These are phyloP conservation scores for Aspergillus terreus DNA, from an alignment of 2,329 filamentous ascomycete genomes.

Conservation along the genomic window DNA sequence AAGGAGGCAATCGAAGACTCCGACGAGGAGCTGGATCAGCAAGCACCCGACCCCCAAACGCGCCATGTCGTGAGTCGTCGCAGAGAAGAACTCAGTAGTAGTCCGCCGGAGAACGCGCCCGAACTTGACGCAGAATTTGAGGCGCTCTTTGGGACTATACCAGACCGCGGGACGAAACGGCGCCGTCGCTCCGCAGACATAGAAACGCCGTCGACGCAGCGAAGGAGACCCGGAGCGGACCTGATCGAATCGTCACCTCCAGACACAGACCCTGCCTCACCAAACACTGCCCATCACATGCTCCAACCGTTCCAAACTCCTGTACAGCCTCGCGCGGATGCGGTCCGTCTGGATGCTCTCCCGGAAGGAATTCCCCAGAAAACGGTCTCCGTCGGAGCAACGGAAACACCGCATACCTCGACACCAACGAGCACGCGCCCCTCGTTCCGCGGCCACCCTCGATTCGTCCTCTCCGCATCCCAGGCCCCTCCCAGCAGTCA, in stretches of 20 bases:
- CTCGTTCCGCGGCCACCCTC: slow-evolving; percentile 24
- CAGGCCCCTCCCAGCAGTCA: slow-evolving; percentile 19
- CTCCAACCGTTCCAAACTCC: slow-evolving; percentile 8
- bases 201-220: slow-evolving; percentile 4
- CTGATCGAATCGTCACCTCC: slow-evolving; percentile 19
- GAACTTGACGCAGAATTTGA: slow-evolving; percentile 26
- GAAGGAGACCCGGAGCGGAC: slow-evolving; percentile 10
- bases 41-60: neutral
- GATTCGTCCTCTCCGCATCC: slow-evolving; percentile 26
- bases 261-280: slow-evolving; percentile 10
- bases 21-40: slow-evolving; percentile 9
- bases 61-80: neutral
- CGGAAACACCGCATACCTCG: slow-evolving; percentile 3
- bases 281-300: neutral
- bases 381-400: slow-evolving; percentile 4
- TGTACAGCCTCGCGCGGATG: neutral
- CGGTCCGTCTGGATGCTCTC: too few species aligned
- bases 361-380: slow-evolving; percentile 3
- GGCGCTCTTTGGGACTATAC: slow-evolving; percentile 25
- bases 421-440: slow-evolving; percentile 19
- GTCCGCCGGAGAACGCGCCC: slow-evolving; percentile 7
- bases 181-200: slow-evolving; percentile 23
- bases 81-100: slow-evolving; percentile 14
- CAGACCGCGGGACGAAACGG: slow-evolving; percentile 29
- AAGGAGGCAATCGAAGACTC: slow-evolving; percentile 26